Evolutionary conservation across 2,329 filamentous ascomycete genomes (phyloP).

Genomic region (Fusarium acutatum): DNA sequence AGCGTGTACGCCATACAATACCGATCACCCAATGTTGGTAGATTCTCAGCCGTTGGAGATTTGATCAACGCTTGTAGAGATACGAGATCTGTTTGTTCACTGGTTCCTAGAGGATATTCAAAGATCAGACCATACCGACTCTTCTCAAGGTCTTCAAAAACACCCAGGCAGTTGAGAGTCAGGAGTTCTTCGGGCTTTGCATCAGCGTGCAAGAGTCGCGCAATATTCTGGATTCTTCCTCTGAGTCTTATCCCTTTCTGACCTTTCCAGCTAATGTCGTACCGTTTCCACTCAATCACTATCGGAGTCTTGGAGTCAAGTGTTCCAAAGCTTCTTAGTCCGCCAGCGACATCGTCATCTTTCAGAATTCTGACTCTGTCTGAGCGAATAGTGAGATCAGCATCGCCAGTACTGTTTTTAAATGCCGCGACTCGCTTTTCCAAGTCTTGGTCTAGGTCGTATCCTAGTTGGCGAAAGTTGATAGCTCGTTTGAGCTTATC

Average conservation of each 20-base stretch:
- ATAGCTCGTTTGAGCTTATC: neutral
- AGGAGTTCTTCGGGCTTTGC: neutral
- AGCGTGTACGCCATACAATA: neutral
- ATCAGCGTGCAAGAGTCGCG: neutral
- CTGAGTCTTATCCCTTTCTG: neutral
- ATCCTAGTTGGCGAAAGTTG: neutral
- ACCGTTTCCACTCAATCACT: neutral
- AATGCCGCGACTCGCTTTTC: neutral
- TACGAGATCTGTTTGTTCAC: neutral
- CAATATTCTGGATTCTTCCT: constrained; percentile 1
- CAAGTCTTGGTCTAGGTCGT: neutral
- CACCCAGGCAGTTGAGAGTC: neutral
- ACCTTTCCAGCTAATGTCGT: neutral
- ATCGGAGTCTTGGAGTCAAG: neutral
- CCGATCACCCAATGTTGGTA: neutral
- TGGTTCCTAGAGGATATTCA: neutral
- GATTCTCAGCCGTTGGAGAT: neutral
- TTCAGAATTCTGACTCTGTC: neutral
- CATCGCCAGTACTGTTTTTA: neutral
- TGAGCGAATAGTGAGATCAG: neutral
- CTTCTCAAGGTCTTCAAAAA: neutral
- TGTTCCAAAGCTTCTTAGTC: neutral
- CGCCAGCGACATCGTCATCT: neutral
- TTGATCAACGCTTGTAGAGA: neutral
- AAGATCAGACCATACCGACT: neutral